These are phyloP conservation scores for Neofusicoccum laricinum DNA, from an alignment of 2,329 filamentous ascomycete species.

Conservation along the genomic window DNA sequence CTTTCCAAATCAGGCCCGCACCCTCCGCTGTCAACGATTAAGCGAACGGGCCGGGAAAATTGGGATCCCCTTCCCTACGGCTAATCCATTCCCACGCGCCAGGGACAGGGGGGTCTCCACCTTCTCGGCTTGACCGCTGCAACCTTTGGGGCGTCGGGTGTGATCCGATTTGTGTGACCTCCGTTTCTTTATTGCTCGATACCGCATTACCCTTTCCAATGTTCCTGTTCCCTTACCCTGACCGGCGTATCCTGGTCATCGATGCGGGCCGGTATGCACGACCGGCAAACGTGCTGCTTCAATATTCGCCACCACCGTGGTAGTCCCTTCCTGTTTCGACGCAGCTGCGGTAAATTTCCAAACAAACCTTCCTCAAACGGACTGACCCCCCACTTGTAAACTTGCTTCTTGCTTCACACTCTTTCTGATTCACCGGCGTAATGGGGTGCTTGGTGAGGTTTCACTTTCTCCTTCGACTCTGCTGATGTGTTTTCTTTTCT, in stretches of 20 bases:
- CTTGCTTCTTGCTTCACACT: constrained; percentile 1
- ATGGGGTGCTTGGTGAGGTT: not conserved
- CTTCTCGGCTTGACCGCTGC: constrained; percentile 6
- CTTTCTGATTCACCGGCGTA: not conserved
- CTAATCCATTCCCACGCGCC: constrained; percentile 6
- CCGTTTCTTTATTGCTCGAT: not conserved
- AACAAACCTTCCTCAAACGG: not conserved
- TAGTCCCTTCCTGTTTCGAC: not conserved
- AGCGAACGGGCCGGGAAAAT: constrained; percentile 16
- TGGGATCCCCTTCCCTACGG: constrained; percentile 16
- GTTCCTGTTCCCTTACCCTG: not conserved
- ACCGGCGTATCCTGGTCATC: constrained; percentile 3
- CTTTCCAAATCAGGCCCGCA: constrained; percentile 8
- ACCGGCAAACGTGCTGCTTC: constrained; percentile 2
- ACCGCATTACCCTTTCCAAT: not conserved
- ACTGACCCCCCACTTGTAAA: not conserved
- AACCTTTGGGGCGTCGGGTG: constrained; percentile 3
- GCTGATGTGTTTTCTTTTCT: constrained; percentile 1
- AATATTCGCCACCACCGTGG: not conserved
- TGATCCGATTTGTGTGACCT: constrained; percentile 13
- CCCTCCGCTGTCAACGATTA: constrained; percentile 13
- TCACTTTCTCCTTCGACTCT: not conserved
- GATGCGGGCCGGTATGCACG: constrained; percentile 9
- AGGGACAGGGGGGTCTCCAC: not conserved
- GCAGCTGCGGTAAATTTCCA: not conserved